Percentiles rank a stretch among this genome's conserved stretches.
Conservation (phyloP, 2,329 filamentous ascomycete species). For the Gremmenia infestans region DNA sequence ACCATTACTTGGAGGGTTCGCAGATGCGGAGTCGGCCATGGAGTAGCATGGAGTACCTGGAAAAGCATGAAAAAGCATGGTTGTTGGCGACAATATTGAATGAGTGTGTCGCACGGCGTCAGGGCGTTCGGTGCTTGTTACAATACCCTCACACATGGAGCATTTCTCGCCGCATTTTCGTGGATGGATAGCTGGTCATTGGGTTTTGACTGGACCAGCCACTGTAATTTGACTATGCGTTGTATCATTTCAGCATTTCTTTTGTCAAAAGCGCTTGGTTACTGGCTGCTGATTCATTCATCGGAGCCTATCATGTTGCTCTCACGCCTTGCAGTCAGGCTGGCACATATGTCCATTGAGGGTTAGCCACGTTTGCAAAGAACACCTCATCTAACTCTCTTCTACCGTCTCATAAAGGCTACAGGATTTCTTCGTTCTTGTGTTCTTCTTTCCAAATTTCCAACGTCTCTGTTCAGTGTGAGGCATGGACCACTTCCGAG, state of each 20-base stretch:
- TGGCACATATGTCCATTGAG: constrained; percentile 30
- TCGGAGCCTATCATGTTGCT: constrained; percentile 30
- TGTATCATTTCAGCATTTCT: constrained; percentile 33
- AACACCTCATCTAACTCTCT: constrained; percentile 23
- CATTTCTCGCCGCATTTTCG: constrained; percentile 20
- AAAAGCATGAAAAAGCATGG: constrained; percentile 1
- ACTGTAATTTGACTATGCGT: constrained; percentile 32
- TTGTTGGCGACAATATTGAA: constrained; percentile 12
- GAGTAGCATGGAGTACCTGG: constrained; percentile 19
- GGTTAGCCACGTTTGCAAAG: constrained; percentile 31
- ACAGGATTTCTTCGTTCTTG: constrained; percentile 12
- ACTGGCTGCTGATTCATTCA: constrained; percentile 27
- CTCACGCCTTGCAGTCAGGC: constrained; percentile 29
- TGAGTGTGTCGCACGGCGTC: constrained; percentile 27
- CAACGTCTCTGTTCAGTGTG: constrained; percentile 1
- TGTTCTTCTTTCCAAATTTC: constrained; percentile 9
- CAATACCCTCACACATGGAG: constrained; percentile 26
- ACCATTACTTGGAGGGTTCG: constrained; percentile 31
- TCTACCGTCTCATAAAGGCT: constrained; percentile 27
- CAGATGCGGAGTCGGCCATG: constrained; percentile 29
- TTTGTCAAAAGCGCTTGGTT: constrained; percentile 30
- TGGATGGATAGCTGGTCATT: constrained; percentile 24
- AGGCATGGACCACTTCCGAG: not conserved
- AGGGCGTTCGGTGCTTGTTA: constrained; percentile 25
- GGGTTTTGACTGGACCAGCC: constrained; percentile 31